These are phyloP conservation scores for Arctium minus DNA, from an alignment of 129 eudicot species.

Conservation along the genomic window DNA sequence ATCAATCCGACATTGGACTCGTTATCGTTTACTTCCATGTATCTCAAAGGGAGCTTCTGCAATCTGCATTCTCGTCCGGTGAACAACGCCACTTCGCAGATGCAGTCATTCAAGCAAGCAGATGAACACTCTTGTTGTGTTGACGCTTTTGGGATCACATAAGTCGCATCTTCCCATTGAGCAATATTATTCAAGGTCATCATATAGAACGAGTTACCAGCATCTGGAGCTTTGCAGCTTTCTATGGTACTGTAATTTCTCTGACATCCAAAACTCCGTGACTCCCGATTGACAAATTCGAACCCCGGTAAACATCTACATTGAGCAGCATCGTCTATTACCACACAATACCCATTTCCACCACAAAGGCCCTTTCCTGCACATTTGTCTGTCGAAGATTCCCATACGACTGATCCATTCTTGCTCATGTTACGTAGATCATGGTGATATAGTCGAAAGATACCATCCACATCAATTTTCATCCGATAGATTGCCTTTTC, in stretches of 20 bases:
- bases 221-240: constrained; percentile 18
- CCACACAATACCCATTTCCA: constrained; percentile 28
- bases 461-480: constrained; percentile 46
- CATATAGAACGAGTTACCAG: constrained; percentile 1
- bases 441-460: constrained; percentile 33
- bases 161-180: constrained; percentile 18
- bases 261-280: constrained; percentile 29
- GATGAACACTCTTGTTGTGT: constrained; percentile 22
- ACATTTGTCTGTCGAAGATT: constrained; percentile 20
- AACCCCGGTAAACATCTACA: constrained; percentile 45
- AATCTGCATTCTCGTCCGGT: constrained; percentile 4
- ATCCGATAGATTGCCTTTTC: constrained; percentile 15
- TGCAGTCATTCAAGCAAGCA: constrained; percentile 38
- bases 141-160: neutral
- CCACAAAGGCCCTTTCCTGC: constrained; percentile 40
- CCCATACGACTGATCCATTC: constrained; percentile 26
- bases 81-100: constrained; percentile 34
- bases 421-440: neutral
- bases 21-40: neutral
- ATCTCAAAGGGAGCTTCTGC: constrained; percentile 24
- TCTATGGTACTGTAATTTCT: constrained; percentile 24
- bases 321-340: neutral
- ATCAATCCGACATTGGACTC: neutral
- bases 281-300: neutral
- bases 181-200: neutral